Evolutionary conservation across 2,329 filamentous ascomycete species (phyloP), one percentile per base, ranked within the genome.

Genomic region (Acephala macrosclerotiorum): DNA sequence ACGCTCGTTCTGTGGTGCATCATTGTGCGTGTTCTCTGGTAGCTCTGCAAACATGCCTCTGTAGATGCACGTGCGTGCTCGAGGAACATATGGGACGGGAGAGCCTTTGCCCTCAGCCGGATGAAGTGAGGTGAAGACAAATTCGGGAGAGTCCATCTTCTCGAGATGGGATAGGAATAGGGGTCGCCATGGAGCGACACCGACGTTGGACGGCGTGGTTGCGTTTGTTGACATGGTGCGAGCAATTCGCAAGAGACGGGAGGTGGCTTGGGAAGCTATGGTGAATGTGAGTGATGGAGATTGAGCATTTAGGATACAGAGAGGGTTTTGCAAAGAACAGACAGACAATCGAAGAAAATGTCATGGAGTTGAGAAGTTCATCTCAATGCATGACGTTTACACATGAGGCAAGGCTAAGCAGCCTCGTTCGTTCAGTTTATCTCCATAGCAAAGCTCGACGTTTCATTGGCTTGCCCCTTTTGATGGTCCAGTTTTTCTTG

Each of bases 1-100:
- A 7, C 80, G 71, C 4, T 91, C 89, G 77, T 97, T 97, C 68
- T 83, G 83, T 68, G 88, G 83, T 2, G 92, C 91, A 38, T 87
- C 80, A 78, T 96, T 95, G 77, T 89, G 88, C 51, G 88, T 85
- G 79, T 94, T 92, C 60, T 83, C 83, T 3, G 91, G 89, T 0
- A 97, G 82, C 63, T 85, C 84, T 0, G 89, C 89, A 87, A 92
- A 97, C 80, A 97, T 89, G 71, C 94, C 93, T 67, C 95, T 91
- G 80, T 89, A 95, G 74, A 97, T 88, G 79, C 94, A 96, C 74
- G 88, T 94, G 61, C 94, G 88, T 9, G 88, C 90, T 61, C 92
- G 86, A 1, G 89, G 78, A 3, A 75, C 57, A 53, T 72, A 76
- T 3, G 71, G 73, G 3, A 71, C 77, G 0, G 84, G 81, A 1